Evolutionary conservation across 2,329 filamentous ascomycete genomes (phyloP).

Genomic region (Zopfia rhizophila): DNA sequence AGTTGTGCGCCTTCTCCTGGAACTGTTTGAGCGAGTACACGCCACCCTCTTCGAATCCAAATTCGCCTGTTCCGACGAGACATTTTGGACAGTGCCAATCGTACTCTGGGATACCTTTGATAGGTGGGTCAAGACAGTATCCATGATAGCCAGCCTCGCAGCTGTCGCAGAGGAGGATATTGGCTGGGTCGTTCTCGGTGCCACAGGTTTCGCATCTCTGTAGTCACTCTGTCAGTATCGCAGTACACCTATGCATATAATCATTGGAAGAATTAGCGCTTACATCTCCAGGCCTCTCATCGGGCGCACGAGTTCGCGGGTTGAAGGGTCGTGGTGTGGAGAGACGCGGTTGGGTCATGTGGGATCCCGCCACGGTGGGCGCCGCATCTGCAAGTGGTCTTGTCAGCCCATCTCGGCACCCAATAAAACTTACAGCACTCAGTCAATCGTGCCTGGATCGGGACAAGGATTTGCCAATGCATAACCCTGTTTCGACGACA

Average conservation of each 20-base stretch:
- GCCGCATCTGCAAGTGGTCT: constrained; percentile 58
- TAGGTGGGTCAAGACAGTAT: constrained; percentile 85
- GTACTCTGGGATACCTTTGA: constrained; percentile 78
- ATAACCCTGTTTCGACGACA: constrained; percentile 38
- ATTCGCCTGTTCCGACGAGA: constrained; percentile 94
- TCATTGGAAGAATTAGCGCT: constrained; percentile 25
- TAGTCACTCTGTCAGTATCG: constrained; percentile 37
- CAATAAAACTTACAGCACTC: constrained; percentile 30
- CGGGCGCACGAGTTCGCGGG: constrained; percentile 63
- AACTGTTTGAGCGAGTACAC: constrained; percentile 96
- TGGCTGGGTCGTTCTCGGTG: constrained; percentile 76
- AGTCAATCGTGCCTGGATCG: constrained; percentile 30
- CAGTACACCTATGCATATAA: constrained; percentile 14
- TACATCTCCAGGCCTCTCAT: constrained; percentile 69
- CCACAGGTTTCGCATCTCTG: constrained; percentile 89
- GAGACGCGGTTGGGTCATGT: constrained; percentile 94
- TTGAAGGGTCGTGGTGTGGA: constrained; percentile 70
- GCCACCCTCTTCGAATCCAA: constrained; percentile 96
- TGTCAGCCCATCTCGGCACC: constrained; percentile 33
- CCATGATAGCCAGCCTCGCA: constrained; percentile 92
- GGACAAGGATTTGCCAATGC: constrained; percentile 30
- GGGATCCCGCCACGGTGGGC: constrained; percentile 91
- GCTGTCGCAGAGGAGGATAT: constrained; percentile 85
- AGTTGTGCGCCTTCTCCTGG: constrained; percentile 93
- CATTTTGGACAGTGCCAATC: constrained; percentile 98